phyloP scores from a whole-genome alignment of 768 basidiomycete genomes.

The Clitopilus passeckerianus region DNA sequence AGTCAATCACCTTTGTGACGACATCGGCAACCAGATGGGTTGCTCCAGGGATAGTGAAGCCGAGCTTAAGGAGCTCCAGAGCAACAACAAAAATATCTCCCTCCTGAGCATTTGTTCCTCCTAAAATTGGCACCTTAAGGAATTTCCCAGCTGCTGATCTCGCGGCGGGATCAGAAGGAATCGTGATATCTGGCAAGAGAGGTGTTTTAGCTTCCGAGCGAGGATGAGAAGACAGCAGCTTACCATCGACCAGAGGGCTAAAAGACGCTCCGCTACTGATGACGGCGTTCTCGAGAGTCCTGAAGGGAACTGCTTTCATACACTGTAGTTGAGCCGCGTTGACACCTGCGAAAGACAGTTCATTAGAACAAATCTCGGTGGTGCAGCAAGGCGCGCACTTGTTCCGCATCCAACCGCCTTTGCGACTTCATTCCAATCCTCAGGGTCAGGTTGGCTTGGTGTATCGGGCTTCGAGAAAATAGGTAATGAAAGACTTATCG shows the following conservation, averaged over 20 bases:
- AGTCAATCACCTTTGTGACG: constrained; percentile 19
- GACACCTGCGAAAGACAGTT: constrained; percentile 1
- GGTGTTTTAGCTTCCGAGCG: background rate
- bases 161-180: constrained; percentile 18
- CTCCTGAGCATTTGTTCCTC: constrained; percentile 28
- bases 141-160: constrained; percentile 12
- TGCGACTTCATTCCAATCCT: constrained; percentile 22
- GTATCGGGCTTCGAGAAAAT: background rate
- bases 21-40: constrained; percentile 21
- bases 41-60: constrained; percentile 21
- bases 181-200: constrained; percentile 19
- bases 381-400: constrained; percentile 11
- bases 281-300: constrained; percentile 22
- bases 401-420: constrained; percentile 23
- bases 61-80: constrained; percentile 17
- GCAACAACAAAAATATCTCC: constrained; percentile 26
- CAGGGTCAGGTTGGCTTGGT: constrained; percentile 10
- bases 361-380: constrained; percentile 3
- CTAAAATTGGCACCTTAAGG: constrained; percentile 13
- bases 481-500: background rate
- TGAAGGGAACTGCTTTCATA: constrained; percentile 22
- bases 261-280: constrained; percentile 18
- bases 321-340: constrained; percentile 22
- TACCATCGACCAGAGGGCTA: constrained; percentile 24
- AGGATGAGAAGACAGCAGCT: background rate